Evolutionary conservation across 768 basidiomycete genomes (phyloP).

Genomic region (Russula brevipes): DNA sequence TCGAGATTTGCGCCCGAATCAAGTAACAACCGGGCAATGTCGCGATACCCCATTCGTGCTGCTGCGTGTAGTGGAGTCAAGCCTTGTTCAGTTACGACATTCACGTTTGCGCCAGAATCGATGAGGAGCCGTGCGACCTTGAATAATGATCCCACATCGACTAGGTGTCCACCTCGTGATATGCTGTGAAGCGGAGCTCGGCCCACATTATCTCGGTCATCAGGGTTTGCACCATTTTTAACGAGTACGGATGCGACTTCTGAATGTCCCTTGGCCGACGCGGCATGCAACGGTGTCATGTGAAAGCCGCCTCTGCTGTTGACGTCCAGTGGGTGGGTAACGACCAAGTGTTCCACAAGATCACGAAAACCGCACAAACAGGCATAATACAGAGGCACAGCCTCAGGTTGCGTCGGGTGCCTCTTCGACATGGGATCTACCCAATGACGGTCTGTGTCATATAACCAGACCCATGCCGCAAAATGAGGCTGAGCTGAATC

Average conservation of each 20-base stretch:
- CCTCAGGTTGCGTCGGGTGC: background rate
- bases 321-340: background rate
- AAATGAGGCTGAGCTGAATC: conserved; percentile 1
- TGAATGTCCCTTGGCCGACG: background rate
- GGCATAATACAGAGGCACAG: conserved; percentile 6
- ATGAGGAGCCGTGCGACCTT: background rate
- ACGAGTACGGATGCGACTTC: background rate
- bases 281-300: background rate
- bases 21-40: background rate
- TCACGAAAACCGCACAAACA: background rate
- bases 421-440: background rate
- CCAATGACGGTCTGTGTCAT: conserved; percentile 7
- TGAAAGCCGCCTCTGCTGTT: background rate
- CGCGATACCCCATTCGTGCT: background rate
- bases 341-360: background rate
- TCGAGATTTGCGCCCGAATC: background rate
- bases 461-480: conserved; percentile 7
- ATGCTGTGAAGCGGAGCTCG: background rate
- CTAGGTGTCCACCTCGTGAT: background rate
- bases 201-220: background rate
- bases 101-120: background rate
- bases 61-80: background rate
- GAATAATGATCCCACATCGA: no score
- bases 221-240: background rate
- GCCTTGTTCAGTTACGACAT: background rate